Base-by-base conservation (phyloP, 192 early-diverging fungal species). In the Kappamyces sp. region DNA sequence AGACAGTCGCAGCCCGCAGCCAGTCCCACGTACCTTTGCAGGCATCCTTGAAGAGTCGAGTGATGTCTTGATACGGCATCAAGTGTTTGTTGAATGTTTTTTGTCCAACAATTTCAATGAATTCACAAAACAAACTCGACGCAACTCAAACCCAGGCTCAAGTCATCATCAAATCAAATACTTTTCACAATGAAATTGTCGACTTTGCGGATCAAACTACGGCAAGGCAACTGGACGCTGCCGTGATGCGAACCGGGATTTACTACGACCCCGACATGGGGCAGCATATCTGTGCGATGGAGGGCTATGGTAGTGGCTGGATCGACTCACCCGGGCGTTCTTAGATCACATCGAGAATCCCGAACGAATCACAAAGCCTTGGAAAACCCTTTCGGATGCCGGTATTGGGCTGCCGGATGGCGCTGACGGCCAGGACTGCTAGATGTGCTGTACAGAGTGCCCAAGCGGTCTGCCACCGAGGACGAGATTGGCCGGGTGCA, bases 241-340 rank as follows among this genome's bases (percentile, higher is more conserved):
- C 48, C 35, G 48, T 30, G 12, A 33, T 9, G 9, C 0, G 35
- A 30, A 70, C 68, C 3, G 68, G 60, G 3, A 48, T 70, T 0
- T 68, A 55, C 38, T 70, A 70, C 50, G 68, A 70, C 43, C 47
- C 54, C n/a, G 57, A 40, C 6, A 30, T 68, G 15, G 33, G 66
- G 66, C 4, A 38, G 2, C 66, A 70, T 59, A 5, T n/a, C n/a
- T 22, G 22, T 22, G 22, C 22, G 22, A 22, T 22, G 22, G 22
- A 22, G 22, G 22, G 22, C 22, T 22, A 22, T 22, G 22, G 22
- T 22, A 22, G 22, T 22, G 22, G 22, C 22, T 22, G 22, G 67
- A 63, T 33, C 54, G 42, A 11, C 57, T 61, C 36, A 46, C 41
- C 42, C 39, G 15, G 15, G 7, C 8, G 11, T 6, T 40, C 33